Conservation (phyloP, 176 grass and related monocot species). For the barley (Hordeum vulgare) region MorexV3_pseudomolecules_assembly NC_058524.1:597695336-597695835, state of each 20-base stretch:
- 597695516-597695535: slow-evolving; percentile 32
- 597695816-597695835: neutral
- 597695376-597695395: too few relatives aligned
- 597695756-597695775: slow-evolving; percentile 17
- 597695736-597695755: neutral
- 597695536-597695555: slow-evolving; percentile 37
- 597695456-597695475: slow-evolving; percentile 66
- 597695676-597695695: neutral
- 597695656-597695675: neutral
- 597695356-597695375: too few relatives aligned
- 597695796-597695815: neutral
- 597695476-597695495: slow-evolving; percentile 38
- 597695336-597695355: too few relatives aligned
- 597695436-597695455: slow-evolving; percentile 65
- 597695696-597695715: neutral
- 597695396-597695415: too few relatives aligned
- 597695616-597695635: slow-evolving; percentile 12
- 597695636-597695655: slow-evolving; percentile 25
- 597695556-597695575: slow-evolving; percentile 36
- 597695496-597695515: slow-evolving; percentile 22
- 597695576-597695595: neutral
- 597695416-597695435: neutral
- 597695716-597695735: neutral
- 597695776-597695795: neutral
- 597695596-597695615: slow-evolving; percentile 10